These are phyloP conservation scores for Carex littledalei DNA, from an alignment of 176 grass and related monocot genomes.

Conservation along the genomic window DNA sequence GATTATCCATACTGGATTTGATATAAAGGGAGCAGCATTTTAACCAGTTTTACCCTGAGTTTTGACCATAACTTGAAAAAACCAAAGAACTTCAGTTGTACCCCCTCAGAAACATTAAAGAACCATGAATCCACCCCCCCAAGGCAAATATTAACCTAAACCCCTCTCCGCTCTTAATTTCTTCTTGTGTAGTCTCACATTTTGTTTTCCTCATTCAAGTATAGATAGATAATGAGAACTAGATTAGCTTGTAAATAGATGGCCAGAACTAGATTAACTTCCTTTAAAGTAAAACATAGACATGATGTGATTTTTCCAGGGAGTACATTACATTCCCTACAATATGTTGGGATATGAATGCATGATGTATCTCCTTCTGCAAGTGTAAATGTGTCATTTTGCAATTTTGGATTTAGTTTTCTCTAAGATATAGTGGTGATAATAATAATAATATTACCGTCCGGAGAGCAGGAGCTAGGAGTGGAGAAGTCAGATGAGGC, in stretches of 20 bases:
- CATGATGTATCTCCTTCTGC: neutral
- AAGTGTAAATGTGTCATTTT: neutral
- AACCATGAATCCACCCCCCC: neutral
- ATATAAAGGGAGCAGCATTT: neutral
- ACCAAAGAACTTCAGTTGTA: neutral
- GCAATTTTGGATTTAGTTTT: neutral
- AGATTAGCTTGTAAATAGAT: neutral
- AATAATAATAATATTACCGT: constrained; percentile 18
- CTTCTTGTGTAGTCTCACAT: neutral
- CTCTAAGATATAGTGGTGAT: neutral
- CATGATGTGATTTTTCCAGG: neutral
- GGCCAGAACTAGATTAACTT: neutral
- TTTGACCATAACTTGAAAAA: neutral
- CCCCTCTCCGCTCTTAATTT: neutral
- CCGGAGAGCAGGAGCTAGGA: constrained; percentile 51
- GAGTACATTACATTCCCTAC: neutral
- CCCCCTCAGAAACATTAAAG: neutral
- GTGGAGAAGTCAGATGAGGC: constrained; percentile 63
- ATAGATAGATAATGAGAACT: neutral
- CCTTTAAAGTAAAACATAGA: neutral
- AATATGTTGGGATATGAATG: neutral
- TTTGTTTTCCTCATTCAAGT: neutral
- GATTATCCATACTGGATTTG: neutral
- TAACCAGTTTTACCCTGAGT: neutral
- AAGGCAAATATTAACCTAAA: neutral